phyloP scores from a whole-genome alignment of 768 basidiomycete genomes.

The Lentinus brumalis region DNA sequence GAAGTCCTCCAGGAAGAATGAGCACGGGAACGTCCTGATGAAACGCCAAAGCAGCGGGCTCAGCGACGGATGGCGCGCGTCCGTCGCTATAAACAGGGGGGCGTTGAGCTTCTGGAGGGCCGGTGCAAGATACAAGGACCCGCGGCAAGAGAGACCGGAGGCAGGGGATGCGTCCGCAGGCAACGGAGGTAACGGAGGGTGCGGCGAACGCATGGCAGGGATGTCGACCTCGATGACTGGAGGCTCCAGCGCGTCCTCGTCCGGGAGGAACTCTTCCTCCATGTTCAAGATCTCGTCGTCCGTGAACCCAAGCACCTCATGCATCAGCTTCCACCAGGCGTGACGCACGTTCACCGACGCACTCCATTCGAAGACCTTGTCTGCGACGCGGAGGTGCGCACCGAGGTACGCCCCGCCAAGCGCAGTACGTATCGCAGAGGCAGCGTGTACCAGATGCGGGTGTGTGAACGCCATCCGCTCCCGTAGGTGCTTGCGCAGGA shows the following conservation, averaged over 20 bases:
- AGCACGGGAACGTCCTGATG: slow-evolving; percentile 61
- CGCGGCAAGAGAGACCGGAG: slow-evolving; percentile 38
- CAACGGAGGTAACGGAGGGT: slow-evolving; percentile 31
- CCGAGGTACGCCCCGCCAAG: slow-evolving; percentile 50
- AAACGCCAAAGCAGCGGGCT: slow-evolving; percentile 50
- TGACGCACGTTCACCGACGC: slow-evolving; percentile 44
- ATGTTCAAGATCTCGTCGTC: slow-evolving; percentile 12
- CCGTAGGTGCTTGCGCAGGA: slow-evolving; percentile 50
- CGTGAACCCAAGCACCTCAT: slow-evolving; percentile 46
- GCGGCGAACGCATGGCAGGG: slow-evolving; percentile 25
- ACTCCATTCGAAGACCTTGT: slow-evolving; percentile 57
- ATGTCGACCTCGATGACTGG: slow-evolving; percentile 23
- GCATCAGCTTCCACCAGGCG: slow-evolving; percentile 62
- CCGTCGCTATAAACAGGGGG: slow-evolving; percentile 70
- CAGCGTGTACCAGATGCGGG: slow-evolving; percentile 44
- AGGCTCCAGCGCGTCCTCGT: slow-evolving; percentile 10
- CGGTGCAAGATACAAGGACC: slow-evolving; percentile 43
- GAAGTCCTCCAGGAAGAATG: slow-evolving; percentile 60
- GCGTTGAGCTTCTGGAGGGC: slow-evolving; percentile 48
- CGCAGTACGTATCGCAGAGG: slow-evolving; percentile 50
- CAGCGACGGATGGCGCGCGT: slow-evolving; percentile 42
- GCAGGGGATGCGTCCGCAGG: slow-evolving; percentile 13
- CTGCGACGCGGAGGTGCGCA: slow-evolving; percentile 69
- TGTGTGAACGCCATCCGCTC: slow-evolving; percentile 60
- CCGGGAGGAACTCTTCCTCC: slow-evolving; percentile 21